Evolutionary conservation across 106 monocot species (phyloP).

Genomic region (Dioscorea zingiberensis): DNA sequence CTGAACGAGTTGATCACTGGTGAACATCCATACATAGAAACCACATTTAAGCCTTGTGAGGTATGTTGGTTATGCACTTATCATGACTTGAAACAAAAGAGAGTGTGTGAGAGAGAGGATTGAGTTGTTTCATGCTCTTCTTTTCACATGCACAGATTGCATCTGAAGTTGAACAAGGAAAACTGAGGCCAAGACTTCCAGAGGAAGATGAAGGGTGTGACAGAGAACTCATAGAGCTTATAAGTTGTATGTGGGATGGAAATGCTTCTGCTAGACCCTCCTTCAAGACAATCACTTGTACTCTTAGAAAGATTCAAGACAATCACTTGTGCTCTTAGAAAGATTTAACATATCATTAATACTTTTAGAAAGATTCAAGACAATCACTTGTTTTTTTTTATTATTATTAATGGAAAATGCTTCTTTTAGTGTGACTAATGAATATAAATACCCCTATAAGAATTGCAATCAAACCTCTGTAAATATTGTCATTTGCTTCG

Average conservation of each 20-base stretch:
- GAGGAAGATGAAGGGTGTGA: conserved; percentile 6
- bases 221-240: conserved; percentile 24
- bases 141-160: conserved; percentile 25
- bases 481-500: too few species aligned
- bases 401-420: too few species aligned
- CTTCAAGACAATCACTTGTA: conserved; percentile 20
- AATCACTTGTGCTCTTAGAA: too few species aligned
- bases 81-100: too few species aligned
- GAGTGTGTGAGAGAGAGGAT: too few species aligned
- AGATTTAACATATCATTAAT: too few species aligned
- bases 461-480: too few species aligned
- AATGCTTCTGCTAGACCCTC: conserved; percentile 28
- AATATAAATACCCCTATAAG: too few species aligned
- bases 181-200: conserved; percentile 31
- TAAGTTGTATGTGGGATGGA: conserved; percentile 24
- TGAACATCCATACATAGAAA: conserved; percentile 35
- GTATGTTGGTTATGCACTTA: conserved; percentile 1
- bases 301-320: conserved; percentile 16
- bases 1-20: conserved; percentile 40
- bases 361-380: too few species aligned
- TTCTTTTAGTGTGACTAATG: too few species aligned
- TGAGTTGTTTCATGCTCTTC: not conserved
- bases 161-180: conserved; percentile 23
- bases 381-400: too few species aligned
- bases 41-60: conserved; percentile 19